These are phyloP conservation scores for Colletotrichum costaricense DNA, from an alignment of 2,329 filamentous ascomycete species.

Conservation along the genomic window DNA sequence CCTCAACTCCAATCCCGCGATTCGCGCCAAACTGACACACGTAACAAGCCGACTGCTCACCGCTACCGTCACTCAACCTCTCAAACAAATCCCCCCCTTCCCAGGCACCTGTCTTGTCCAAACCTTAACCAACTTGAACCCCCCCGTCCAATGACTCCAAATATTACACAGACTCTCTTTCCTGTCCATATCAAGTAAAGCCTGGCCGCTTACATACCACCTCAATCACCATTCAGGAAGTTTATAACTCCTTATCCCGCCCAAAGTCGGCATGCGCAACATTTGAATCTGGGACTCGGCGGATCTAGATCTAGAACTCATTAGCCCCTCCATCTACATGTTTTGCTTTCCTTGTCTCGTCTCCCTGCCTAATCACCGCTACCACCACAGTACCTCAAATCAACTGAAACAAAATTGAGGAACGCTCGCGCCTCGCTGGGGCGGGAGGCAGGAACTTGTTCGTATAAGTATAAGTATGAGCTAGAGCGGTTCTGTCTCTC, in stretches of 20 bases:
- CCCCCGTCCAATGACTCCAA: background rate
- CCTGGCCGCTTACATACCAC: background rate
- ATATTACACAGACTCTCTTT: background rate
- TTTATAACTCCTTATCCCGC: background rate
- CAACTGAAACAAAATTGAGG: background rate
- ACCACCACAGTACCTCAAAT: background rate
- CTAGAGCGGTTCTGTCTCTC: background rate
- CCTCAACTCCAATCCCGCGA: background rate
- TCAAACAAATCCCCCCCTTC: background rate
- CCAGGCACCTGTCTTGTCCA: background rate
- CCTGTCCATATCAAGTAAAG: background rate
- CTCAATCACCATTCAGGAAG: background rate
- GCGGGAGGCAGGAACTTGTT: background rate
- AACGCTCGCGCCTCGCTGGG: background rate
- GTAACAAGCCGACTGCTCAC: background rate
- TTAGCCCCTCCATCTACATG: background rate
- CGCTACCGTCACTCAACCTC: constrained; percentile 13
- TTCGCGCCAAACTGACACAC: background rate
- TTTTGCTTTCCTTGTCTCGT: background rate
- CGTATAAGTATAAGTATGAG: background rate
- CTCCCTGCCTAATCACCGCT: background rate
- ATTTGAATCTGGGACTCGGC: background rate
- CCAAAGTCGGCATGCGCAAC: background rate
- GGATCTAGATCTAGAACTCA: background rate
- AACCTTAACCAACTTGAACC: constrained; percentile 17